Base-by-base conservation (phyloP, 345 rosid species). In the Lepidium didymum region DNA sequence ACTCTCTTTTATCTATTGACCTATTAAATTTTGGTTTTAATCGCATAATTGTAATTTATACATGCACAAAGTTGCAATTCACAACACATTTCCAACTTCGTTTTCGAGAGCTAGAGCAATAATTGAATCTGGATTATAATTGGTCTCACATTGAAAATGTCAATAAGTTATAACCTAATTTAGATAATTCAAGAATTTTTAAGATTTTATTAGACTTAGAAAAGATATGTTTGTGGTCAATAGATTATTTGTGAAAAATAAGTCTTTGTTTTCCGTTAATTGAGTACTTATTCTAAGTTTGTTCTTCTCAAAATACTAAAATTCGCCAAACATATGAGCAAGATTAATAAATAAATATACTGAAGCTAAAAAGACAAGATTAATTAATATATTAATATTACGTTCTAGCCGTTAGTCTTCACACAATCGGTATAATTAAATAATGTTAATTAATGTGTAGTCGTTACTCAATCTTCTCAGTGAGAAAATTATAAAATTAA, bases 61-160 rank as follows among this genome's bases (percentile, higher is more conserved):
- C 43, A 72, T 56, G 65, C 36, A 40, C 34, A 19, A 62, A 54
- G 69, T 44, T 62, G 29, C 41, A 25, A 41, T 27, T 27, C 15
- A 36, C 56, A 44, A 61, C 44, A 61, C 53, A 18, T 41, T 60
- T 51, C 29, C 25, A 37, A 63, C 31, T 52, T 55, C 25, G 18
- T 35, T 36, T 45, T 9, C 49, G 7, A 41, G 62, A 52, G 68
- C 31, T 21, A 4, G 33, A 11, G 55, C 46, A 61, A 70, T 23
- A 14, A 45, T 41, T 63, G 54, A 33, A 43, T 51, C 56, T 44
- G 57, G 33, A 13, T 45, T 63, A 16, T n/a, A n/a, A n/a, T 36
- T 63, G 76, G 67, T 18, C 37, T 55, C 41, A 29, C 42, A 34
- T 70, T 42, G 37, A 41, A 52, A 52, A 60, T 57, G 36, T 11